Conservation (phyloP, 352 stramenopile species). For the Globisporangium canariense region DNA sequence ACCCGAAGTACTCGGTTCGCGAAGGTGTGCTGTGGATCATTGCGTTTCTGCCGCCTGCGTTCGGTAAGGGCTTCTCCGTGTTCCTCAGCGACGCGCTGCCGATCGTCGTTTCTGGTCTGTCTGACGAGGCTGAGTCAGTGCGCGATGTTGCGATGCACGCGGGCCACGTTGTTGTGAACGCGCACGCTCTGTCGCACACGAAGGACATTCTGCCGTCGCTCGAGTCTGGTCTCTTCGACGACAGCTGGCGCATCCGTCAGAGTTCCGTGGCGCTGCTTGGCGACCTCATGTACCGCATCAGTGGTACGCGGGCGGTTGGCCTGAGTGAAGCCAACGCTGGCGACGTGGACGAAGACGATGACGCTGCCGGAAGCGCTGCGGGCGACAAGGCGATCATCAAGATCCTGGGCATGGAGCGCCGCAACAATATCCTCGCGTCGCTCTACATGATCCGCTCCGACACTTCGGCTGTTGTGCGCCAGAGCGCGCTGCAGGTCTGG, state of each 20-base stretch:
- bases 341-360: conserved; percentile 85
- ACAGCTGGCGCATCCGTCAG: conserved; percentile 98
- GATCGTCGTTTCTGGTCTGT: conserved; percentile 96
- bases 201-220: conserved; percentile 97
- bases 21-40: conserved; percentile 99
- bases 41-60: conserved; percentile 96
- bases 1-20: conserved; percentile 93
- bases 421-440: conserved; percentile 95
- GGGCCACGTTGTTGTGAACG: conserved; percentile 97
- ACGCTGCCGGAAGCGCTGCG: conserved; percentile 73
- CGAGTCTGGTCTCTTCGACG: conserved; percentile 94
- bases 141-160: conserved; percentile 97
- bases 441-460: conserved; percentile 99
- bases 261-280: conserved; percentile 96
- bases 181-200: conserved; percentile 95
- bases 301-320: conserved; percentile 92
- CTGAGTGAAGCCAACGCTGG: conserved; percentile 44
- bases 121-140: conserved; percentile 98
- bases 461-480: conserved; percentile 94
- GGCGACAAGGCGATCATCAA: conserved; percentile 87
- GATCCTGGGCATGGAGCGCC: conserved; percentile 91
- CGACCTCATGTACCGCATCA: conserved; percentile 96
- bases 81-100: conserved; percentile 95
- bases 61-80: conserved; percentile 91
- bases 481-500: conserved; percentile 97